Percentiles rank a stretch among this genome's conserved stretches.
Conservation (phyloP, 2,329 filamentous ascomycete genomes). For the Lachnellula subtilissima region DNA sequence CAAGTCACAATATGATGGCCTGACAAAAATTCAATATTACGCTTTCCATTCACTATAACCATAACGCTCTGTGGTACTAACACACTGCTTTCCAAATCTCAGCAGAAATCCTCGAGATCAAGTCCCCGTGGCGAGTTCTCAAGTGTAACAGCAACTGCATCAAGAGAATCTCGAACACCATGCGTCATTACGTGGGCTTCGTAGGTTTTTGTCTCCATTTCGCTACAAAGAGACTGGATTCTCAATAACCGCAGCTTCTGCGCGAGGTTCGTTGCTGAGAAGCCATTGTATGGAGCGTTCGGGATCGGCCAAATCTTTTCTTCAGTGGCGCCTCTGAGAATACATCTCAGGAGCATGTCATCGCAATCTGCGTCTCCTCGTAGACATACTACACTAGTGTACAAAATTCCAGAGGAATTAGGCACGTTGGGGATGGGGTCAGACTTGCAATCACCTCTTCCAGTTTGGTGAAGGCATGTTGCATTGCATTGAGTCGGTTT, state of each 20-base stretch:
- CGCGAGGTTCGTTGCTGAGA: constrained; percentile 6
- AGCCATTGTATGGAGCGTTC: constrained; percentile 4
- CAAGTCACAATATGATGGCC: too few relatives aligned
- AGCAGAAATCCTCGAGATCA: background rate
- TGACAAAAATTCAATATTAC: too few relatives aligned
- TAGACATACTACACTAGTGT: too few relatives aligned
- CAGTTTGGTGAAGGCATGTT: constrained; percentile 27
- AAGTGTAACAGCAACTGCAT: background rate
- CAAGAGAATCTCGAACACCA: background rate
- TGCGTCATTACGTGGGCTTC: background rate
- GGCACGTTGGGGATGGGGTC: constrained; percentile 7
- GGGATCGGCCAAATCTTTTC: constrained; percentile 10
- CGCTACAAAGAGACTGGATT: constrained; percentile 6
- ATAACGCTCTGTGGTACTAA: too few relatives aligned
- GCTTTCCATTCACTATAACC: too few relatives aligned
- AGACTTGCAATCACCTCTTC: constrained; percentile 29
- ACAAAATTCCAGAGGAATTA: too few relatives aligned
- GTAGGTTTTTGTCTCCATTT: background rate
- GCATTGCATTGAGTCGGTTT: constrained; percentile 11
- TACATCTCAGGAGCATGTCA: constrained; percentile 7
- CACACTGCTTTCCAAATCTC: too few relatives aligned
- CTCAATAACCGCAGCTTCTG: constrained; percentile 4
- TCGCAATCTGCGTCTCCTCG: background rate
- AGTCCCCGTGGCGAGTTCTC: background rate
- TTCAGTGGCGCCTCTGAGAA: constrained; percentile 9